phyloP scores from a whole-genome alignment of 371 early-diverging fungal species.

The Rhizopus delemar region DNA sequence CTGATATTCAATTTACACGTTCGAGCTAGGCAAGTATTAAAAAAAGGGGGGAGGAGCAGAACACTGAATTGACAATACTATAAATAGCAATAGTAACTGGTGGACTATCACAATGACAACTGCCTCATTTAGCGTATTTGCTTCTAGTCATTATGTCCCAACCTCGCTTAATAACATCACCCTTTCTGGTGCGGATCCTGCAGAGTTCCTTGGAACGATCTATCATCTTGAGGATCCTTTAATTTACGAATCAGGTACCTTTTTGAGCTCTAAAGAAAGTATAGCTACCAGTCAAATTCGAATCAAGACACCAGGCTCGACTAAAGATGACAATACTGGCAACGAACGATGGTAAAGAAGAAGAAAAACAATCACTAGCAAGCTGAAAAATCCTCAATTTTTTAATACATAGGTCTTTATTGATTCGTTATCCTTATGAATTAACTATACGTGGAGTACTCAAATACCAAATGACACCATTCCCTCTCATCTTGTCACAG shows the following conservation, averaged over 20 bases:
- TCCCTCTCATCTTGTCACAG: conserved; percentile 4
- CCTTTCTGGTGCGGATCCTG: conserved; percentile 1
- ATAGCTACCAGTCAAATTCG: conserved; percentile 60
- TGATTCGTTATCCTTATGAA: conserved; percentile 64
- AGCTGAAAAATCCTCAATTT: neutral
- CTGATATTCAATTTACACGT: conserved; percentile 58
- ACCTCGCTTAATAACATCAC: conserved; percentile 7
- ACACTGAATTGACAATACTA: neutral
- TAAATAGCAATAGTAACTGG: conserved; percentile 44
- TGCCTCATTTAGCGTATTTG: conserved; percentile 25
- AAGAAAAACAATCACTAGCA: neutral
- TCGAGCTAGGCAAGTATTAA: conserved; percentile 23
- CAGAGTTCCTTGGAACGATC: conserved; percentile 23
- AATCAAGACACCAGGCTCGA: conserved; percentile 59
- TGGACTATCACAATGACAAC: conserved; percentile 49
- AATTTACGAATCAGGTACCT: conserved; percentile 39
- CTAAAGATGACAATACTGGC: conserved; percentile 44
- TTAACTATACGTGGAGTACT: conserved; percentile 66
- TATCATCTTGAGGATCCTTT: conserved; percentile 23
- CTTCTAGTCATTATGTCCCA: conserved; percentile 29
- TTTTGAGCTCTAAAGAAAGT: conserved; percentile 29
- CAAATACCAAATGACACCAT: conserved; percentile 54
- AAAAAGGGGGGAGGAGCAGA: neutral
- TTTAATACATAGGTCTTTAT: conserved; percentile 40
- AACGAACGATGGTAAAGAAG: conserved; percentile 48